Conservation (phyloP, 345 rosid species). For the Gossypium rotundifolium region DNA sequence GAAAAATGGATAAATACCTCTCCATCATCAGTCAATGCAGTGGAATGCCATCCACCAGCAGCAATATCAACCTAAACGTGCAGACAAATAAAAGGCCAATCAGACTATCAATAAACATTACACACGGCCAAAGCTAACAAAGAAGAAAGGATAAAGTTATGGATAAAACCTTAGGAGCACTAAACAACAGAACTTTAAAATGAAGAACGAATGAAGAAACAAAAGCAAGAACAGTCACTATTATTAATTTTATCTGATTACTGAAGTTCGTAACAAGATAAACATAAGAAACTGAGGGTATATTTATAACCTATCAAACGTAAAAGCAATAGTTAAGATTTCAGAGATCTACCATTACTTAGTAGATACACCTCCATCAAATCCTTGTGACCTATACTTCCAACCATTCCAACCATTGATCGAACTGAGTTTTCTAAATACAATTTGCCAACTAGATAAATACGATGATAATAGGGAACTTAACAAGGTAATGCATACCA, state of each 20-base stretch:
- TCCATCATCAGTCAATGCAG: constrained; percentile 73
- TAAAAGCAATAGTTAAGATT: background rate
- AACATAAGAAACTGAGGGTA: background rate
- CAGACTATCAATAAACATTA: constrained; percentile 13
- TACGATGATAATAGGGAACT: background rate
- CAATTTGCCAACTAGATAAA: background rate
- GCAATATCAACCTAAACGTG: constrained; percentile 86
- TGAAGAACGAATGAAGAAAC: background rate
- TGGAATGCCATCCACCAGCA: constrained; percentile 99
- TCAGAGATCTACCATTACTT: background rate
- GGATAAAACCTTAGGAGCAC: constrained; percentile 1
- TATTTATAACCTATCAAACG: background rate
- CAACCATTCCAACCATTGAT: background rate
- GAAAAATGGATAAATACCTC: constrained; percentile 46
- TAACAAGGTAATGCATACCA: constrained; percentile 47
- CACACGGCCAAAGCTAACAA: background rate
- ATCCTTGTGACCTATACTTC: background rate
- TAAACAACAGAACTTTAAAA: background rate
- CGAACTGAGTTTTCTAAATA: background rate
- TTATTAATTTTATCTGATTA: background rate
- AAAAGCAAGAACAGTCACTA: background rate
- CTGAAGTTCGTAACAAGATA: background rate
- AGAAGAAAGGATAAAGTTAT: background rate
- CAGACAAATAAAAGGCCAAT: constrained; percentile 10
- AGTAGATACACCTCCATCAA: background rate